Percentiles rank a stretch among this genome's conserved stretches.
These are phyloP conservation scores for Coprinopsis strossmayeri DNA, from an alignment of 768 basidiomycete species.

Conservation along the genomic window DNA sequence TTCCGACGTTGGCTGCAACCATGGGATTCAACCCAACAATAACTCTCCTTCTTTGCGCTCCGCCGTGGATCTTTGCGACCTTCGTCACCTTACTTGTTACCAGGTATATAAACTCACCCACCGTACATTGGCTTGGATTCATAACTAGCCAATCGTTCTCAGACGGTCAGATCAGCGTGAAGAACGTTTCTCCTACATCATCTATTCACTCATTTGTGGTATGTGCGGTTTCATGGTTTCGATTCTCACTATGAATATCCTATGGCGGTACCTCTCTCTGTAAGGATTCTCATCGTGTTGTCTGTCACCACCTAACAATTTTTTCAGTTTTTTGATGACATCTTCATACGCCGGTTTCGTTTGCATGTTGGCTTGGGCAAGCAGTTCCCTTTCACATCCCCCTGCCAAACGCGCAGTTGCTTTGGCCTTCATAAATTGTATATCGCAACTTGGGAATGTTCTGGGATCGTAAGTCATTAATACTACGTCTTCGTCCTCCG, in stretches of 20 bases:
- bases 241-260: slow-evolving; percentile 36
- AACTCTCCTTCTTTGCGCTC: slow-evolving; percentile 49
- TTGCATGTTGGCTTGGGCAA: slow-evolving; percentile 50
- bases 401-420: slow-evolving; percentile 87
- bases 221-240: slow-evolving; percentile 61
- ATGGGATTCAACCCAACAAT: slow-evolving; percentile 60
- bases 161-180: slow-evolving; percentile 66
- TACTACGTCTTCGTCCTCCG: background rate
- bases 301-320: background rate
- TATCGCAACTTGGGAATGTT: slow-evolving; percentile 80
- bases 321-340: slow-evolving; percentile 65
- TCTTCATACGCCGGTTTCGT: slow-evolving; percentile 71
- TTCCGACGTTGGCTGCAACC: slow-evolving; percentile 65
- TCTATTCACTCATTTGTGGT: slow-evolving; percentile 45
- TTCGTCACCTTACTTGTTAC: slow-evolving; percentile 47
- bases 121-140: too few relatives aligned
- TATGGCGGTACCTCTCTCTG: background rate
- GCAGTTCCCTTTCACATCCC: slow-evolving; percentile 48
- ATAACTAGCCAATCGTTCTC: background rate
- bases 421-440: slow-evolving; percentile 75
- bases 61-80: slow-evolving; percentile 63
- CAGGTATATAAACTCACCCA: slow-evolving; percentile 38
- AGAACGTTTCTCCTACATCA: slow-evolving; percentile 70
- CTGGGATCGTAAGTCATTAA: slow-evolving; percentile 60
- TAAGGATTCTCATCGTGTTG: background rate